A percentile compares a stretch with the other conserved stretches of the same genome.
phyloP scores from a whole-genome alignment of 2,329 filamentous ascomycete genomes.

The Aspergillus unguis region DNA sequence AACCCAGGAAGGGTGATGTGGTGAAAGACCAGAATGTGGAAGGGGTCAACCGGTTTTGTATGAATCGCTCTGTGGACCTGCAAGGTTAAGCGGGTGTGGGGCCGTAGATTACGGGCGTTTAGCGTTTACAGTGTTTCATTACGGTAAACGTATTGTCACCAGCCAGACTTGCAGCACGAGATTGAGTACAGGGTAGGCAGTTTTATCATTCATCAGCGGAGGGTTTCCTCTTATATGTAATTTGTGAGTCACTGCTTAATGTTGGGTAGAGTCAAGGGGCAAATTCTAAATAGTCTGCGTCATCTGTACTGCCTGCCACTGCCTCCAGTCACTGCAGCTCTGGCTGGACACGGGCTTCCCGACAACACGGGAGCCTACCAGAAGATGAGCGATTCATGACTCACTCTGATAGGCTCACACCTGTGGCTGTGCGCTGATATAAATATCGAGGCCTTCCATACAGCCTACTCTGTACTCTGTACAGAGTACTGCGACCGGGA shows the following conservation, averaged over 20 bases:
- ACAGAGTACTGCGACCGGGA: too few species aligned
- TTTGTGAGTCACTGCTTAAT: too few species aligned
- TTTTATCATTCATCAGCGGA: too few species aligned
- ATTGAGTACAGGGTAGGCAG: too few species aligned
- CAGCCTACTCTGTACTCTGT: too few species aligned
- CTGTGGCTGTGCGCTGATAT: too few species aligned
- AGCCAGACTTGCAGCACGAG: too few species aligned
- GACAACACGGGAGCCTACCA: constrained; percentile 9
- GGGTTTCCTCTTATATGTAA: too few species aligned
- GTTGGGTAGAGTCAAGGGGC: not conserved
- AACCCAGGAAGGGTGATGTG: constrained; percentile 8
- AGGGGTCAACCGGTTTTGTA: constrained; percentile 12
- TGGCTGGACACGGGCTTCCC: not conserved
- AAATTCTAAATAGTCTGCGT: not conserved
- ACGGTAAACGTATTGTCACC: too few species aligned
- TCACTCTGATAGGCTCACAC: too few species aligned
- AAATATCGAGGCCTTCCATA: too few species aligned
- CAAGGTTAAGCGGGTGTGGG: constrained; percentile 1
- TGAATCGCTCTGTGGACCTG: not conserved
- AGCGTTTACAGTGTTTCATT: not conserved
- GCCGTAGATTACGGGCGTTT: not conserved
- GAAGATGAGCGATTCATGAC: not conserved
- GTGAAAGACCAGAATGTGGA: not conserved
- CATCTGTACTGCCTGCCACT: constrained; percentile 1
- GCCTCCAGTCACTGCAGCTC: constrained; percentile 2